Conservation (phyloP, 495 filamentous ascomycete species). For the Talaromyces stipitatus region DNA sequence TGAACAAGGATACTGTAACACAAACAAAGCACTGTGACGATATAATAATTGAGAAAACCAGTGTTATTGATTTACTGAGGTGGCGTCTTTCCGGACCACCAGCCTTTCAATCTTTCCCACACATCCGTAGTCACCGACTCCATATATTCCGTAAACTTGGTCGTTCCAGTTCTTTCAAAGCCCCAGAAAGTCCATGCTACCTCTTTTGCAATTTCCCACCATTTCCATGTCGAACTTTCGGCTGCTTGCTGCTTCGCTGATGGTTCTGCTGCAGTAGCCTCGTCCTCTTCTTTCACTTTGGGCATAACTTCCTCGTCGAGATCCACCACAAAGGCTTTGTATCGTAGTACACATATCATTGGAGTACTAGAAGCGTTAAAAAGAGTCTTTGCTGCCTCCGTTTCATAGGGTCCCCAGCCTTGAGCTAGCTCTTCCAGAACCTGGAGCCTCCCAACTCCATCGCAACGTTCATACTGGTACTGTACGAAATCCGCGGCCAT, state of each 20-base stretch:
- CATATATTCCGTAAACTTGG: too few species aligned
- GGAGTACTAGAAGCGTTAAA: background rate
- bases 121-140: background rate
- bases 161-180: background rate
- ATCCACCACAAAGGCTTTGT: background rate
- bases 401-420: background rate
- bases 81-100: background rate
- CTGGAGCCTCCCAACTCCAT: background rate
- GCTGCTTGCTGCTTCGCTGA: background rate
- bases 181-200: background rate
- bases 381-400: background rate
- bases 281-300: background rate
- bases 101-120: background rate
- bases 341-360: background rate
- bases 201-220: background rate
- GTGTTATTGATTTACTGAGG: too few species aligned
- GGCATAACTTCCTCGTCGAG: background rate
- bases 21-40: too few species aligned
- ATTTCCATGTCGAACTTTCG: background rate
- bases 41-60: too few species aligned
- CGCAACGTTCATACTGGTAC: background rate
- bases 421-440: background rate
- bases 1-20: too few species aligned
- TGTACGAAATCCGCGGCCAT: background rate
- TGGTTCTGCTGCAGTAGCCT: too few species aligned